Percentiles rank a stretch among this genome's conserved stretches.
Conservation (phyloP, 441 rosid species). For the Sinapis alba region DNA sequence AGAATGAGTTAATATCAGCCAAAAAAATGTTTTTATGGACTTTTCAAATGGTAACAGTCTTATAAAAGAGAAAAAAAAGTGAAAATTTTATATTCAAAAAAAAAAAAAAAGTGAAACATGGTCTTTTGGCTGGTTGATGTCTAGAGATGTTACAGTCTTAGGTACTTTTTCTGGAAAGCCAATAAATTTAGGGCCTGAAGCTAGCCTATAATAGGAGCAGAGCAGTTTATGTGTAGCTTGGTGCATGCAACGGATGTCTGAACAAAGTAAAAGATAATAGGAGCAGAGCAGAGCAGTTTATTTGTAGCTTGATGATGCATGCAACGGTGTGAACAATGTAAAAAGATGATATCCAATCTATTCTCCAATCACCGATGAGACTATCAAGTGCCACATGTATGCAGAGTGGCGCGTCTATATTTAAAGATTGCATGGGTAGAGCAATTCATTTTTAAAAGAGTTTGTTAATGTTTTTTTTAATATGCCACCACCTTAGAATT, state of each 20-base stretch:
- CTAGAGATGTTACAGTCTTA: neutral
- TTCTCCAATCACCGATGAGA: slow-evolving; percentile 5
- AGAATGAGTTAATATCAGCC: neutral
- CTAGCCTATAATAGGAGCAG: neutral
- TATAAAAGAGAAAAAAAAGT: neutral
- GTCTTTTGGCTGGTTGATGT: neutral
- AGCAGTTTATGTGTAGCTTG: neutral
- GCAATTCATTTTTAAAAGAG: neutral
- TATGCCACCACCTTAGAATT: neutral
- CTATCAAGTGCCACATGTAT: slow-evolving; percentile 7
- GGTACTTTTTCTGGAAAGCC: neutral
- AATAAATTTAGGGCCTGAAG: neutral
- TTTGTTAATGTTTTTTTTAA: neutral
- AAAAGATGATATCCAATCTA: neutral
- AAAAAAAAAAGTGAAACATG: neutral
- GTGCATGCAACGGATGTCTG: neutral
- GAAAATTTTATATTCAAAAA: neutral
- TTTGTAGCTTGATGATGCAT: too few species aligned
- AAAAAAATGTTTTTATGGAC: neutral
- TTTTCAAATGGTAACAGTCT: neutral
- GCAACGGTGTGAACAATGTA: too few species aligned
- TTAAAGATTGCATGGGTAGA: neutral
- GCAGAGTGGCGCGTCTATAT: neutral
- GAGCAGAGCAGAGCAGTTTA: too few species aligned
- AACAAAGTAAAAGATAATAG: slow-evolving; percentile 1